Conservation (phyloP, 257 asterid species). For the Petrea volubilis region DNA sequence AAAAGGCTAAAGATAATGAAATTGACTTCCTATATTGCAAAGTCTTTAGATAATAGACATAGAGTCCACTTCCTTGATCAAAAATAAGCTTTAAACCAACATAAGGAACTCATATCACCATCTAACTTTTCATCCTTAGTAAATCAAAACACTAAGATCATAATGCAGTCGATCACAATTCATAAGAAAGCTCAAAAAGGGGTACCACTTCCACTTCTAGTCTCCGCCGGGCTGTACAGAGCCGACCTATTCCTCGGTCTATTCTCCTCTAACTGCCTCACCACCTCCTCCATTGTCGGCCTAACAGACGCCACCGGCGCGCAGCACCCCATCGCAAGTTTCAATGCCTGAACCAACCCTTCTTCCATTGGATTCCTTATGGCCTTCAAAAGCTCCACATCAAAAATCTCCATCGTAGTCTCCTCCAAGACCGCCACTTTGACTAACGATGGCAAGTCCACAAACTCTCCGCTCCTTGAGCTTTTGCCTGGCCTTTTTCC, state of each 20-base stretch:
- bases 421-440: slow-evolving; percentile 99
- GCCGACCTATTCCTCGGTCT: slow-evolving; percentile 97
- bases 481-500: slow-evolving; percentile 78
- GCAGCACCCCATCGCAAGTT: slow-evolving; percentile 98
- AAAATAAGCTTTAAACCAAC: neutral
- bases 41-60: neutral
- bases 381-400: slow-evolving; percentile 81
- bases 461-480: slow-evolving; percentile 60
- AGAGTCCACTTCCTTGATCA: neutral
- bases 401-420: slow-evolving; percentile 95
- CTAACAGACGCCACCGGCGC: slow-evolving; percentile 88
- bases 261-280: slow-evolving; percentile 95
- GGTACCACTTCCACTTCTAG: slow-evolving; percentile 95
- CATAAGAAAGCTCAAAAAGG: slow-evolving; percentile 58
- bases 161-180: slow-evolving; percentile 29
- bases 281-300: slow-evolving; percentile 94
- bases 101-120: neutral
- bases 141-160: neutral
- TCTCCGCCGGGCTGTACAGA: slow-evolving; percentile 91
- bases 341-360: slow-evolving; percentile 91
- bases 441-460: slow-evolving; percentile 84
- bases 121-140: neutral
- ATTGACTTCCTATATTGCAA: neutral
- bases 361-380: slow-evolving; percentile 94
- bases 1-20: no score